Conservation (phyloP, 768 basidiomycete species). For the Serendipita indica region DNA sequence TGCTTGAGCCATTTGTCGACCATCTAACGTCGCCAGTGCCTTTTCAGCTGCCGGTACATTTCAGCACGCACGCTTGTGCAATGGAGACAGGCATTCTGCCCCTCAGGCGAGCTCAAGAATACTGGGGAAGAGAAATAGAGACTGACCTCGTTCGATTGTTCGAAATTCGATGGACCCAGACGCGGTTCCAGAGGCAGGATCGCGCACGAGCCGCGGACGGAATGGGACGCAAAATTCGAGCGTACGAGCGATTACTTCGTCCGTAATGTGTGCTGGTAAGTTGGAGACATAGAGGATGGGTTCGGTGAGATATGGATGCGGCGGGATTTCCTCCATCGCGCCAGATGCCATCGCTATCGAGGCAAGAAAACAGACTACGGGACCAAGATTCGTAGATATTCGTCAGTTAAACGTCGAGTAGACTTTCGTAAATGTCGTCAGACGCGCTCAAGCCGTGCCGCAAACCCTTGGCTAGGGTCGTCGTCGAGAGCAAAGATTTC, state of each 20-base stretch:
- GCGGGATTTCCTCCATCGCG: conserved; percentile 11
- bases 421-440: background rate
- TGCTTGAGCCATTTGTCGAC: conserved; percentile 49
- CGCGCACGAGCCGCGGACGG: conserved; percentile 59
- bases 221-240: conserved; percentile 67
- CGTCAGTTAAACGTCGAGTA: background rate
- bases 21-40: conserved; percentile 70
- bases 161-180: conserved; percentile 53
- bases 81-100: background rate
- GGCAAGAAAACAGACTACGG: background rate
- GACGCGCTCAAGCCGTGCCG: background rate
- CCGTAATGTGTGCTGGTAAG: conserved; percentile 55
- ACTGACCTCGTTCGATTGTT: conserved; percentile 4
- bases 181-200: conserved; percentile 35
- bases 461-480: background rate
- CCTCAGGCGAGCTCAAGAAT: background rate
- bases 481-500: background rate
- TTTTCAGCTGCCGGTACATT: conserved; percentile 52
- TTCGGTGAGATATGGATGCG: conserved; percentile 73
- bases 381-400: background rate
- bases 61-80: conserved; percentile 3
- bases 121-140: conserved; percentile 11
- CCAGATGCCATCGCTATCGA: conserved; percentile 5
- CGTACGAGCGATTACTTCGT: conserved; percentile 60
- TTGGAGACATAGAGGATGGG: conserved; percentile 69